Conservation (phyloP, 805 yeast genomes). For the Pichia paraexigua region DNA sequence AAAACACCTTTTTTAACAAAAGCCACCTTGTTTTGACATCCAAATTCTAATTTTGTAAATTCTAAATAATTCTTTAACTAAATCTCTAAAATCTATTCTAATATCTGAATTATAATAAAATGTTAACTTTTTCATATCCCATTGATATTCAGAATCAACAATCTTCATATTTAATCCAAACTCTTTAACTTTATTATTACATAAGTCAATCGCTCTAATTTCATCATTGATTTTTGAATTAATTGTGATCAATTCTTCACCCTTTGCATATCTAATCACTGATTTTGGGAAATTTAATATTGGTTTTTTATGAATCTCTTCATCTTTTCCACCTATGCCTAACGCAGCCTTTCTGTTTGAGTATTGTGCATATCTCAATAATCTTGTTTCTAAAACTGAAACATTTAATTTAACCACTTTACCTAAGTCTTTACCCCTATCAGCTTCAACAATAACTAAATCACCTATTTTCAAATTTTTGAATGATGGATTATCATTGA, state of each 20-base stretch:
- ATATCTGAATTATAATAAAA: constrained; percentile 58
- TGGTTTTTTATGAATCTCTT: constrained; percentile 26
- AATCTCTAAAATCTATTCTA: constrained; percentile 70
- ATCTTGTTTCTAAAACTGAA: constrained; percentile 57
- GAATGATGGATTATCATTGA: constrained; percentile 30
- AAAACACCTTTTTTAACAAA: not conserved
- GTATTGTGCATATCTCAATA: constrained; percentile 56
- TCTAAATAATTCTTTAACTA: constrained; percentile 66
- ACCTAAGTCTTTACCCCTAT: constrained; percentile 73
- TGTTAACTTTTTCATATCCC: constrained; percentile 75
- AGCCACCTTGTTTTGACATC: constrained; percentile 51
- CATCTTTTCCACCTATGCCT: not conserved
- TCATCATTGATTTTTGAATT: constrained; percentile 57
- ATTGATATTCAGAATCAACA: constrained; percentile 77
- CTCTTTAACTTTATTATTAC: constrained; percentile 49
- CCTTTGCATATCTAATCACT: constrained; percentile 53
- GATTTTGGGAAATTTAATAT: constrained; percentile 62
- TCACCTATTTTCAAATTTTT: constrained; percentile 44
- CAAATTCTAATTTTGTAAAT: constrained; percentile 76
- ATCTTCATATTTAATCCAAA: constrained; percentile 47
- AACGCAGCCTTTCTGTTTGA: constrained; percentile 67
- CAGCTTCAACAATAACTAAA: constrained; percentile 77
- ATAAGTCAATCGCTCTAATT: constrained; percentile 55
- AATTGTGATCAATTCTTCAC: constrained; percentile 52
- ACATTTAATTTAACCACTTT: constrained; percentile 51